These are phyloP conservation scores for Neofusicoccum umdonicola DNA, from an alignment of 2,329 filamentous ascomycete genomes.

Conservation along the genomic window DNA sequence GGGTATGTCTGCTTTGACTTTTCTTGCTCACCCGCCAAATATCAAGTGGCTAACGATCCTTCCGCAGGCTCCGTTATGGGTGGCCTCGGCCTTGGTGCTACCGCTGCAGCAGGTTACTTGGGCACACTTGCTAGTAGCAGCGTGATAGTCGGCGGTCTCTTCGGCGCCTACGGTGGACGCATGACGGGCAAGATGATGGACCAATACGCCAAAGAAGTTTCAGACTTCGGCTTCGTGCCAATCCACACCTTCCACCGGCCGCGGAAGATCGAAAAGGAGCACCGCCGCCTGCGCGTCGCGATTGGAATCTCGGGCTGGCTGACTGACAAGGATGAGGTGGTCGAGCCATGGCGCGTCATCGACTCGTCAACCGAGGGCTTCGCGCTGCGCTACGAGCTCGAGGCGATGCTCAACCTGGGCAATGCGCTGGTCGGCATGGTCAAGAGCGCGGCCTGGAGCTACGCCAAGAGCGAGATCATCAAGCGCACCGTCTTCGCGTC, in stretches of 20 bases:
- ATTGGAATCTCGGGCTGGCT: slow-evolving; percentile 84
- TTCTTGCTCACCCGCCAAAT: slow-evolving; percentile 38
- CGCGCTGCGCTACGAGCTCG: slow-evolving; percentile 78
- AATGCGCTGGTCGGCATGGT: slow-evolving; percentile 74
- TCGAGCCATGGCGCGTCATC: slow-evolving; percentile 74
- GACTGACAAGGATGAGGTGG: slow-evolving; percentile 66
- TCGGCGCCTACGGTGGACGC: slow-evolving; percentile 84
- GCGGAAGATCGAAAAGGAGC: slow-evolving; percentile 50
- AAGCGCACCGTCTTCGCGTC: slow-evolving; percentile 55
- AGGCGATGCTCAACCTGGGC: slow-evolving; percentile 74
- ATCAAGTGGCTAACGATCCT: neutral
- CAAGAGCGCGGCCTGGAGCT: slow-evolving; percentile 75
- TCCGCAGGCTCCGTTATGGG: slow-evolving; percentile 67
- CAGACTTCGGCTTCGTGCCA: slow-evolving; percentile 78
- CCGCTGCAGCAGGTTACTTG: slow-evolving; percentile 73
- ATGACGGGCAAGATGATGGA: slow-evolving; percentile 88
- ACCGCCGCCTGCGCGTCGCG: slow-evolving; percentile 65
- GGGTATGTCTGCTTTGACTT: neutral
- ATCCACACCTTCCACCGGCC: neutral
- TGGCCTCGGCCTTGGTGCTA: slow-evolving; percentile 70
- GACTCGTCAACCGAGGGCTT: slow-evolving; percentile 71
- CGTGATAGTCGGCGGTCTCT: slow-evolving; percentile 77
- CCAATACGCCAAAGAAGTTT: slow-evolving; percentile 78
- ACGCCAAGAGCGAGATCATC: slow-evolving; percentile 72
- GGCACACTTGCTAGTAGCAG: slow-evolving; percentile 77